Conservation (phyloP, 345 rosid species). For the Draba incana region DNA sequence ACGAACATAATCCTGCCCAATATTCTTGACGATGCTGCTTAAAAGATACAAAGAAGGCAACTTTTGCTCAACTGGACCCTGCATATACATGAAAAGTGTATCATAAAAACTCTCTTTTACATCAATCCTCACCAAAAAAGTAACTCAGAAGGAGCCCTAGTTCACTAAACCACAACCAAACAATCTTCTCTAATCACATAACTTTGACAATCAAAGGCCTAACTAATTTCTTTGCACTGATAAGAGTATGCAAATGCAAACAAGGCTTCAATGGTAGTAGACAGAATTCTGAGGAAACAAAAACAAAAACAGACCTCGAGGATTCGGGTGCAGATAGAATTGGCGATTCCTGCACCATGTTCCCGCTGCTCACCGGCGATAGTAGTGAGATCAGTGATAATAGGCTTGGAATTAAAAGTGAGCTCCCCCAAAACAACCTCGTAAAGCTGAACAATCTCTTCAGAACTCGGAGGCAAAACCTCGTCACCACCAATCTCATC, state of each 20-base stretch:
- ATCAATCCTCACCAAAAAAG: neutral
- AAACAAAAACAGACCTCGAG: conserved; percentile 77
- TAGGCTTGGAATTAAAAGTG: conserved; percentile 91
- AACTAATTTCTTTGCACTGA: neutral
- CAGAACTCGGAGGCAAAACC: conserved; percentile 41
- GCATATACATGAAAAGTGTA: too few species aligned
- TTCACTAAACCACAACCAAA: too few species aligned
- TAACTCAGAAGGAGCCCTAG: neutral
- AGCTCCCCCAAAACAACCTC: conserved; percentile 70
- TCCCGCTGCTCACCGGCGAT: conserved; percentile 89
- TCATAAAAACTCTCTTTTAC: neutral
- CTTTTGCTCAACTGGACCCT: conserved; percentile 93
- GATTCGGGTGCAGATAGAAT: conserved; percentile 83
- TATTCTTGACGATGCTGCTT: conserved; percentile 95
- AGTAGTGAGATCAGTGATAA: conserved; percentile 94
- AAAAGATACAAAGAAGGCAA: conserved; percentile 91
- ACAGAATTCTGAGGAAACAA: too few species aligned
- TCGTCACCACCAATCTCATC: conserved; percentile 53
- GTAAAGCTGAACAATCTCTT: conserved; percentile 77
- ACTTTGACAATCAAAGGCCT: neutral
- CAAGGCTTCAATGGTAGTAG: neutral
- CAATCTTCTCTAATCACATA: too few species aligned
- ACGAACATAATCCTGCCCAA: conserved; percentile 78
- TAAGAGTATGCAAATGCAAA: neutral
- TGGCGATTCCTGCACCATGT: conserved; percentile 82